Percentiles rank a stretch among this genome's conserved stretches.
These are phyloP conservation scores for Ophiorrhiza pumila DNA, from an alignment of 257 asterid species.

Conservation along the genomic window DNA sequence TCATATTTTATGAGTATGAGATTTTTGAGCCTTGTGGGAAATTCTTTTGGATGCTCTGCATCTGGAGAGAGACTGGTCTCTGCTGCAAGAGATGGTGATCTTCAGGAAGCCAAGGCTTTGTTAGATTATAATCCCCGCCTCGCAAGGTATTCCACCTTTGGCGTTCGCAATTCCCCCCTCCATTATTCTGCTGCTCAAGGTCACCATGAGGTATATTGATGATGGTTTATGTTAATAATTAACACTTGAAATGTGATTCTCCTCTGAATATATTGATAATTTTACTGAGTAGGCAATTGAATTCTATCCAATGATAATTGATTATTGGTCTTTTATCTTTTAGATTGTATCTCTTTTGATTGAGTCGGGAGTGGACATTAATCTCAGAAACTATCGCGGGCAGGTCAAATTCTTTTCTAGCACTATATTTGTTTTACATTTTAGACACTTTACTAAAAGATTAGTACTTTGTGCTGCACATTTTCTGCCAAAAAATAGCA, in stretches of 20 bases:
- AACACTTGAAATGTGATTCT: constrained; percentile 7
- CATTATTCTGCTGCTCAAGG: constrained; percentile 94
- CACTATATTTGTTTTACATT: background rate
- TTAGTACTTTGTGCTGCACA: background rate
- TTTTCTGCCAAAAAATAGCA: background rate
- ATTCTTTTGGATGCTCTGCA: constrained; percentile 93
- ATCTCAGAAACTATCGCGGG: constrained; percentile 80
- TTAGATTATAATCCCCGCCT: constrained; percentile 85
- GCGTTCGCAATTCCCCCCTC: constrained; percentile 86
- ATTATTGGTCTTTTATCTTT: constrained; percentile 19
- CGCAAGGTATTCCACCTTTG: constrained; percentile 77
- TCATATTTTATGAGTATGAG: constrained; percentile 43
- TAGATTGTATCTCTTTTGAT: constrained; percentile 80
- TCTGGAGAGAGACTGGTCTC: constrained; percentile 86
- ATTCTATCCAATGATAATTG: constrained; percentile 17
- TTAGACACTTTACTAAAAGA: background rate
- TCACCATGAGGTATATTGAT: constrained; percentile 68
- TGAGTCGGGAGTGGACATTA: constrained; percentile 80
- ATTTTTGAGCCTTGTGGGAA: constrained; percentile 72
- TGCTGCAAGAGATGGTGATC: constrained; percentile 94
- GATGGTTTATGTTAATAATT: background rate
- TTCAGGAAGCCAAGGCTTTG: constrained; percentile 90
- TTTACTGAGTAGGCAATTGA: background rate
- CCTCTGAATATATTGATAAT: constrained; percentile 9
- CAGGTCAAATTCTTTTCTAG: constrained; percentile 45